Conservation (phyloP, 306 rosid species). For the Spatholobus suberectus region DNA sequence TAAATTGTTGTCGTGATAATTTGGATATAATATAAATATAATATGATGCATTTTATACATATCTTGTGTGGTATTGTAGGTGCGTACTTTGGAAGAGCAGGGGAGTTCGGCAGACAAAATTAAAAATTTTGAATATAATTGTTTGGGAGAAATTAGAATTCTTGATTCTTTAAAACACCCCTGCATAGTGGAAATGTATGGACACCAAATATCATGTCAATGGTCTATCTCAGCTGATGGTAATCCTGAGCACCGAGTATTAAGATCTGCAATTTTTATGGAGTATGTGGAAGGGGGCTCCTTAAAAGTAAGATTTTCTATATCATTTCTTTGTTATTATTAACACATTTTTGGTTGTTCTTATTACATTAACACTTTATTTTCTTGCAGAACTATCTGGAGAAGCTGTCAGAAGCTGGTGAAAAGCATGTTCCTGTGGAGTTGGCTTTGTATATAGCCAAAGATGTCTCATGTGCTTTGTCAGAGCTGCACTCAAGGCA, state of each 20-base stretch:
- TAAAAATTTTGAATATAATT: constrained; percentile 76
- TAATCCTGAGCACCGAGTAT: constrained; percentile 59
- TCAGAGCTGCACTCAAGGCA: constrained; percentile 86
- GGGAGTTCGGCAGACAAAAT: constrained; percentile 64
- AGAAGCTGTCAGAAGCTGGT: constrained; percentile 70
- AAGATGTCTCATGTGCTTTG: constrained; percentile 86
- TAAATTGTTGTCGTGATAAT: constrained; percentile 2
- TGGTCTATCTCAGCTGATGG: constrained; percentile 82
- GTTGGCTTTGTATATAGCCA: constrained; percentile 72
- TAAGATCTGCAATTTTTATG: constrained; percentile 81
- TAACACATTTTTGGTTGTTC: neutral
- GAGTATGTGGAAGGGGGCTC: constrained; percentile 90
- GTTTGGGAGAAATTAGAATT: constrained; percentile 95
- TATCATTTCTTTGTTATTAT: constrained; percentile 8
- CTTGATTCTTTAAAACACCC: constrained; percentile 83
- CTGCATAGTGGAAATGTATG: constrained; percentile 91
- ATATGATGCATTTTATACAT: constrained; percentile 8
- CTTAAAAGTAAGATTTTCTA: constrained; percentile 66
- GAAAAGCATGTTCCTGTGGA: constrained; percentile 74
- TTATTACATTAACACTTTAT: constrained; percentile 19
- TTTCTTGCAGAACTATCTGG: constrained; percentile 68
- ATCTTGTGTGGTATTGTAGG: constrained; percentile 61
- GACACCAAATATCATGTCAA: constrained; percentile 82
- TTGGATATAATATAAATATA: constrained; percentile 27
- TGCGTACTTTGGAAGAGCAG: constrained; percentile 67